Base-by-base conservation (phyloP, 129 eudicot genomes). In the Tagetes erecta region DNA sequence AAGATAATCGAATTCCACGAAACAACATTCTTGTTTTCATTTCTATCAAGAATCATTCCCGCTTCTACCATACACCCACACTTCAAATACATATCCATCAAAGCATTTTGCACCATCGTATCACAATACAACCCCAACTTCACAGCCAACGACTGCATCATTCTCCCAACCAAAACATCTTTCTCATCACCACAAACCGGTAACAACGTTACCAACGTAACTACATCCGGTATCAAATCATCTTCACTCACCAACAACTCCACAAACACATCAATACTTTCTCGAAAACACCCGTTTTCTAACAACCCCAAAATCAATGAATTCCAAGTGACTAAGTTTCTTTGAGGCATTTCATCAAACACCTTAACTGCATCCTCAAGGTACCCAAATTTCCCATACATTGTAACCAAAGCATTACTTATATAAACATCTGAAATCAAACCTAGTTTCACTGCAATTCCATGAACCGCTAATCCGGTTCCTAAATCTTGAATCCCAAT, bases 1-100 rank as follows among this genome's bases (percentile, higher is more conserved):
- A 85, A 83, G 12, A 86, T 80, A 40, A 89, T 67, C 36, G 91
- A 89, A 75, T 89, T 89, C 96, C 96, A 89, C 11, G 91, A 80
- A 75, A 89, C 91, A 40, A 77, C 83, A 71, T 82, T 84, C 81
- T 85, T 89, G 68, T 46, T 77, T 3, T 77, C 56, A 6, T 49
- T 86, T 70, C 5, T 82, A 36, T 72, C 86, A 59, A 86, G 81
- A 6, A 86, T 3, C 31, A 44, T 67, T 66, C 13, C 80, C 0
- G 89, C 87, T 68, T 82, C 89, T 64, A 49, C 9, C 63, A 83
- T 67, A 41, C 9, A 64, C 57, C 88, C 89, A 55, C 85, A 82
- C 75, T 89, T 89, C 8, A 84, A 80, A 73, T 89, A 89, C 96
- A 89, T 84, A 35, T 89, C 89, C 76, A 84, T 60, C 64, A 86